Evolutionary conservation across 2,329 filamentous ascomycete species (phyloP).

Genomic region (Beauveria varroae): DNA sequence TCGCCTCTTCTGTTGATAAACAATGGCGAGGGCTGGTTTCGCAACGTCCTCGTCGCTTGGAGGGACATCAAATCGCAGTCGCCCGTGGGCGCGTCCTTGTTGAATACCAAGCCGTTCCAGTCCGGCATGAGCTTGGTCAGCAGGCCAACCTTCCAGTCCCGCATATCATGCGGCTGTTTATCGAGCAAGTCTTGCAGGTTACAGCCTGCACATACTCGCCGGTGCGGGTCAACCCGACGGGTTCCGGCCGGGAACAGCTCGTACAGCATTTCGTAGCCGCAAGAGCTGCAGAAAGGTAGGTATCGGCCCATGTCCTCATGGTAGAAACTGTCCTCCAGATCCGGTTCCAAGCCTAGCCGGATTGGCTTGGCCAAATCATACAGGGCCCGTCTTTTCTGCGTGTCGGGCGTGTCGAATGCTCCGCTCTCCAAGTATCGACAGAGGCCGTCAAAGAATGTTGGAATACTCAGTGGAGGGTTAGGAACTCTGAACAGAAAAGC

Average conservation of each 20-base stretch:
- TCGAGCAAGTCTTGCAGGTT: slow-evolving; percentile 22
- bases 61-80: background rate
- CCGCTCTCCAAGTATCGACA: slow-evolving; percentile 21
- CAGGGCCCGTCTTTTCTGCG: slow-evolving; percentile 15
- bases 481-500: slow-evolving; percentile 24
- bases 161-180: slow-evolving; percentile 23
- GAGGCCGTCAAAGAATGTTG: slow-evolving; percentile 26
- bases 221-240: slow-evolving; percentile 9
- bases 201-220: slow-evolving; percentile 24
- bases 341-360: slow-evolving; percentile 18
- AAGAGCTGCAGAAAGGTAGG: slow-evolving; percentile 25
- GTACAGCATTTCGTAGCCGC: slow-evolving; percentile 25
- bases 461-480: slow-evolving; percentile 20
- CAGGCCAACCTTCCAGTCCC: slow-evolving; percentile 12
- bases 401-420: background rate
- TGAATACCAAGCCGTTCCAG: slow-evolving; percentile 21
- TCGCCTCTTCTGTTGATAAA: background rate
- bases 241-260: slow-evolving; percentile 21
- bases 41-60: background rate
- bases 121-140: slow-evolving; percentile 21
- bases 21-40: background rate
- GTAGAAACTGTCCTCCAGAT: slow-evolving; percentile 17
- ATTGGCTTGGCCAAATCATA: slow-evolving; percentile 29
- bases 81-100: slow-evolving; percentile 22
- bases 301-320: slow-evolving; percentile 17